Base-by-base conservation (phyloP, 345 rosid species). In the Eutrema yunnanense region DNA sequence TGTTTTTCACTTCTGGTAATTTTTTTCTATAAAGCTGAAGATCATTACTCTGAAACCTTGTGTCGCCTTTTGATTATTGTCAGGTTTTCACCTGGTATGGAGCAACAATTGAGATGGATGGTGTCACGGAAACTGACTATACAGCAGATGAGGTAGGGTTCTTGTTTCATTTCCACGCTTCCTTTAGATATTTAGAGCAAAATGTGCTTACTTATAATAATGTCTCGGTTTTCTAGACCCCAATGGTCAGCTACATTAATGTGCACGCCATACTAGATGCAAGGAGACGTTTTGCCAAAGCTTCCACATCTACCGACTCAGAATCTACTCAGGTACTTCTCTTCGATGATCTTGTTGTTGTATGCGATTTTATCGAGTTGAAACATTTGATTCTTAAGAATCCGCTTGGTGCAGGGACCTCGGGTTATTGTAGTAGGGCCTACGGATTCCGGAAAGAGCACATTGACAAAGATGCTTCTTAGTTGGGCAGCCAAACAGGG, bases 401-500 rank as follows among this genome's bases (percentile, higher is more conserved):
- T 78, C 22, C 22, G 46, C 19, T 51, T 65, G 41, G 37, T 71
- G 34, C 84, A 88, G 95, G 99, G 96, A 36, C 98, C 98, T 47
- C 78, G 97, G 67, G 92, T 89, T 65, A 89, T 91, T 76, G 87
- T 91, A 40, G 96, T 89, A 41, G 97, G 96, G 44, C 97, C 96
- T 62, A 82, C 85, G 1, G 98, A 94, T 86, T 92, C 87, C n/a
- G 97, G 96, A 46, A 94, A 94, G 83, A 92, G 96, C 81, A 86
- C 97, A 29, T 76, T 89, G 80, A 81, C 92, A 2, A 89, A 83
- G 72, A 95, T 95, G 96, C 99, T 95, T 68, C 90, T 95, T 44
- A 94, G 97, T 74, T 94, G 98, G 97, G 92, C 97, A 54, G 96
- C 96, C 60, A 94, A 91, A 80, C 92, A 79, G 51, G 96, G 95